Conservation (phyloP, 306 rosid genomes). For the Citrullus colocynthis region DNA sequence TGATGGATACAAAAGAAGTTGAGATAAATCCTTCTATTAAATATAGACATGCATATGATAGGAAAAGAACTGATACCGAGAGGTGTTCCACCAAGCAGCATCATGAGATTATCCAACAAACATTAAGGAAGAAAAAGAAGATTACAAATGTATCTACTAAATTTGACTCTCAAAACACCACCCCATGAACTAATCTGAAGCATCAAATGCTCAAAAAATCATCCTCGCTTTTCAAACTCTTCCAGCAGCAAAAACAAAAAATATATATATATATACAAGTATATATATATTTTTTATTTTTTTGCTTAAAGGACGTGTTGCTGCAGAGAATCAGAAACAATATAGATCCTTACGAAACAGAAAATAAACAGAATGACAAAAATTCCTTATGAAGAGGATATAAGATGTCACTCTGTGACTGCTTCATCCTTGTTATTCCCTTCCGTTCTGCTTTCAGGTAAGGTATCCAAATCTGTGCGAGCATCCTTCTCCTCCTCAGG, state of each 20-base stretch:
- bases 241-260: background rate
- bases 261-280: background rate
- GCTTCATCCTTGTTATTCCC: slow-evolving; percentile 25
- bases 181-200: background rate
- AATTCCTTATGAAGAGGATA: background rate
- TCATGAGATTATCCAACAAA: background rate
- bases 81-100: background rate
- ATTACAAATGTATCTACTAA: background rate
- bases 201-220: background rate
- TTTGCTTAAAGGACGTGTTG: background rate
- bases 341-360: background rate
- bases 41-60: background rate
- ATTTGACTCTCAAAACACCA: background rate
- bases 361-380: background rate
- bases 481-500: slow-evolving; percentile 36
- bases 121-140: background rate
- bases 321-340: background rate
- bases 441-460: slow-evolving; percentile 42
- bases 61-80: background rate
- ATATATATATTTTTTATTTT: background rate
- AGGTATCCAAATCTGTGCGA: slow-evolving; percentile 44
- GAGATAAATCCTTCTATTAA: background rate
- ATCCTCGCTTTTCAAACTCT: background rate
- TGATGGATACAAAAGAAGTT: background rate
- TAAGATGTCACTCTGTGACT: slow-evolving; percentile 35